A percentile compares a stretch with the other conserved stretches of the same genome.
Evolutionary conservation across 2,329 filamentous ascomycete species (phyloP).

Genomic region (Hymenoscyphus fraxineus): DNA sequence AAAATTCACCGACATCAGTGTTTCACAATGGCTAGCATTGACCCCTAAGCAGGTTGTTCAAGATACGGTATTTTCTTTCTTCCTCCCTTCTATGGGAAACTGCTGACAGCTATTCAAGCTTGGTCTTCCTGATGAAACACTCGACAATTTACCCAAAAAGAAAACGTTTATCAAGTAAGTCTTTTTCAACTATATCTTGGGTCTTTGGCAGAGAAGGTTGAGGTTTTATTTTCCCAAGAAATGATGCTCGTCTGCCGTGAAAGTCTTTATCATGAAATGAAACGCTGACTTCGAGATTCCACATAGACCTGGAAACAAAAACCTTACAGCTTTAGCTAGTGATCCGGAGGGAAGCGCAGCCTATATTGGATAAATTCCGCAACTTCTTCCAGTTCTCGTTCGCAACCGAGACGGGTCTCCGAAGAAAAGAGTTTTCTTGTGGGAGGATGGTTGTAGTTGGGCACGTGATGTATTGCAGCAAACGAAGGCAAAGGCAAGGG

Average conservation of each 20-base stretch:
- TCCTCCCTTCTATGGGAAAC: background rate
- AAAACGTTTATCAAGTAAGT: slow-evolving; percentile 34
- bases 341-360: slow-evolving; percentile 23
- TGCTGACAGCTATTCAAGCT: background rate
- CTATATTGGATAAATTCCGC: slow-evolving; percentile 7
- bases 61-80: slow-evolving; percentile 35
- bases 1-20: slow-evolving; percentile 43
- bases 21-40: slow-evolving; percentile 56
- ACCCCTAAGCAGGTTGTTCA: slow-evolving; percentile 25
- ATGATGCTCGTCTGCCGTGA: too few species aligned
- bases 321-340: slow-evolving; percentile 24
- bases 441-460: too few species aligned
- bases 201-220: too few species aligned
- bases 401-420: too few species aligned
- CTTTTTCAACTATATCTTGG: too few species aligned
- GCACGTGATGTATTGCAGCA: too few species aligned
- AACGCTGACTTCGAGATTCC: too few species aligned
- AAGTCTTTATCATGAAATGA: too few species aligned
- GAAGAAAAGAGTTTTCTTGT: too few species aligned
- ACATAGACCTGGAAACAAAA: slow-evolving; percentile 33
- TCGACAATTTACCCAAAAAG: slow-evolving; percentile 39
- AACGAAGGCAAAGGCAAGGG: too few species aligned
- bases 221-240: too few species aligned
- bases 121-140: slow-evolving; percentile 30
- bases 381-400: too few species aligned